These are phyloP conservation scores for Cytospora chrysosperma DNA, from an alignment of 2,329 filamentous ascomycete species.

Conservation along the genomic window DNA sequence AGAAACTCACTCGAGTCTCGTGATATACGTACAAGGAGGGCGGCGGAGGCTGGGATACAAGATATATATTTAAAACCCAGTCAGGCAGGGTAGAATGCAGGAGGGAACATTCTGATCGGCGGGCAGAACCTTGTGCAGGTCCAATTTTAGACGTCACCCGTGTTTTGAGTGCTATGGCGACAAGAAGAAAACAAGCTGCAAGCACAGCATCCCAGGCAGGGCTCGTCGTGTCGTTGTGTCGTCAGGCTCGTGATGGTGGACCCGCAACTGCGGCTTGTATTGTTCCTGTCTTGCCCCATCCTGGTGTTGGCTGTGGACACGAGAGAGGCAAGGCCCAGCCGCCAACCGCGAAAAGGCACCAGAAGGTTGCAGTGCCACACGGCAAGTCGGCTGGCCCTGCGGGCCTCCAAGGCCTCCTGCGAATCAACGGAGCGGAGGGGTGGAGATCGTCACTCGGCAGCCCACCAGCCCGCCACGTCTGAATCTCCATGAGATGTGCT, in stretches of 20 bases:
- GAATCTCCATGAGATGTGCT: neutral
- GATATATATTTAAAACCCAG: conserved; percentile 5
- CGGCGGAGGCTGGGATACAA: conserved; percentile 7
- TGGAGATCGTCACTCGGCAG: neutral
- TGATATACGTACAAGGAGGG: conserved; percentile 4
- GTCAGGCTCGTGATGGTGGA: neutral
- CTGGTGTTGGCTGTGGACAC: neutral
- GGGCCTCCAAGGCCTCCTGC: neutral
- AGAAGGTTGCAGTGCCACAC: neutral
- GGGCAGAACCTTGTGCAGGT: conserved; percentile 17
- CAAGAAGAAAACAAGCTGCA: neutral
- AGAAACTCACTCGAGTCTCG: conserved; percentile 8
- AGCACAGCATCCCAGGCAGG: neutral
- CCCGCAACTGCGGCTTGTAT: conserved; percentile 6
- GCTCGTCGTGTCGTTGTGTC: neutral
- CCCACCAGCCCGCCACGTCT: neutral
- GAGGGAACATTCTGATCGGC: conserved; percentile 20
- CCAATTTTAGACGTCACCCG: conserved; percentile 22
- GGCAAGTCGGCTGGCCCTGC: neutral
- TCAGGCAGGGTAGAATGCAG: conserved; percentile 10
- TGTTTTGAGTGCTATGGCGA: conserved; percentile 1
- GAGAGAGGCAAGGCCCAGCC: neutral
- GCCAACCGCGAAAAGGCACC: neutral
- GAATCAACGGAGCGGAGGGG: neutral
- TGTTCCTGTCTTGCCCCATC: neutral